A percentile compares a stretch with the other conserved stretches of the same genome.
phyloP scores from a whole-genome alignment of 1,284 basidiomycete species.

The Rhodotorula glutinis region DNA sequence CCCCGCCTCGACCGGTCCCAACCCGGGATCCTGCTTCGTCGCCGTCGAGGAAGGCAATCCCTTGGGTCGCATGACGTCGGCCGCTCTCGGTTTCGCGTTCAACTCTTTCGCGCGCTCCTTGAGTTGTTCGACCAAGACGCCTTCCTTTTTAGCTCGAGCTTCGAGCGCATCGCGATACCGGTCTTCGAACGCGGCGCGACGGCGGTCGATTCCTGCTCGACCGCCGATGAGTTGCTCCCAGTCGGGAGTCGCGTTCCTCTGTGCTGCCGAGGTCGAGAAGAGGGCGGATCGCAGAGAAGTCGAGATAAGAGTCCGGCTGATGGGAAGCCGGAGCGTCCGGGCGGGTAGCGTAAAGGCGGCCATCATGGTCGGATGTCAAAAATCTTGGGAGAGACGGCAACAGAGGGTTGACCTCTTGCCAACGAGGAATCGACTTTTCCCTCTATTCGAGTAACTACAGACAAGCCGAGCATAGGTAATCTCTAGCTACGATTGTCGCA shows the following conservation, averaged over 20 bases:
- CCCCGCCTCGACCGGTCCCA: conserved; percentile 26
- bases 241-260: conserved; percentile 25
- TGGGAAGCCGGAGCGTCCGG: no score
- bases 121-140: conserved; percentile 38
- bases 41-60: background rate
- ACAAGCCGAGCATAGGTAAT: no score
- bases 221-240: conserved; percentile 40
- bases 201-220: conserved; percentile 24
- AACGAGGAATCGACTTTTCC: no score
- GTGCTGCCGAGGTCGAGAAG: background rate
- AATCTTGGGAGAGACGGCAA: no score
- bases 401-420: no score
- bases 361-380: background rate
- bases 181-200: conserved; percentile 27
- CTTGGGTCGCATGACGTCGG: no score
- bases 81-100: background rate
- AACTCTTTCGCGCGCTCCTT: conserved; percentile 13
- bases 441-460: no score
- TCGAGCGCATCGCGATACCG: conserved; percentile 39
- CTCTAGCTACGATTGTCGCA: no score
- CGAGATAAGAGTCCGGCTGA: background rate
- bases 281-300: background rate
- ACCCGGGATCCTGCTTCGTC: background rate
- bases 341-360: background rate
- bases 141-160: conserved; percentile 36